Base-by-base conservation (phyloP, 2,329 filamentous ascomycete genomes). In the Calycina herbarum region DNA sequence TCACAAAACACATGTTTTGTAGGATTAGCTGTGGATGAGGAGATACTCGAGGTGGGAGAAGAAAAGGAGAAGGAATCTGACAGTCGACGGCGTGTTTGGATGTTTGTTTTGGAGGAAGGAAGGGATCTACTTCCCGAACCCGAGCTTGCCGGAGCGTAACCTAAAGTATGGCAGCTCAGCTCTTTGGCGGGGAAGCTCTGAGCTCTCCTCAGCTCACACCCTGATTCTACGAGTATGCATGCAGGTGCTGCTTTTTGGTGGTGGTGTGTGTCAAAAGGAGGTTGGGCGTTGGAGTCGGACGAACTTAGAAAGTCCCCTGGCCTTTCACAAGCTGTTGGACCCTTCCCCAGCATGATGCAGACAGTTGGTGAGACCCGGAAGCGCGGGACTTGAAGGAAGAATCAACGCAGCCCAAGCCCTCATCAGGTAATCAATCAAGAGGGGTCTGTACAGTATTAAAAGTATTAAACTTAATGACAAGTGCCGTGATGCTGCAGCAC, bases 161-260 rank as follows among this genome's bases (percentile, higher is more conserved):
- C 13, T 20, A 24, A 10, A 24, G 10, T 4, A 11, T 24, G 45
- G n/a, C 45, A 24, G 45, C 10, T 6, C 45, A 48, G 45, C 45
- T 48, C 45, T 24, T 48, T 51, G 20, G 45, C 45, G 45, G 45
- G 20, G 45, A 51, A 51, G 45, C 45, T 51, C n/a, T 51, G 20
- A 51, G 45, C 45, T 51, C 7, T 24, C 20, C 45, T 51, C 45
- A 51, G 45, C 45, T 51, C 45, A 20, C n/a, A 24, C 45, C 45
- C n/a, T 51, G 45, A 51, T 8, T 24, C 8, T 51, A 51, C 27
- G 20, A 20, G 20, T 20, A 20, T 20, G 20, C 20, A 20, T 20
- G 45, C 45, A 31, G n/a, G 17, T 20, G n/a, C n/a, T 8, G 45
- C n/a, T 20, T 7, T 51, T 51, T 51, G 20, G 8, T 24, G 45